phyloP scores from a whole-genome alignment of 306 rosid genomes.

The Acmispon strigosus region DNA sequence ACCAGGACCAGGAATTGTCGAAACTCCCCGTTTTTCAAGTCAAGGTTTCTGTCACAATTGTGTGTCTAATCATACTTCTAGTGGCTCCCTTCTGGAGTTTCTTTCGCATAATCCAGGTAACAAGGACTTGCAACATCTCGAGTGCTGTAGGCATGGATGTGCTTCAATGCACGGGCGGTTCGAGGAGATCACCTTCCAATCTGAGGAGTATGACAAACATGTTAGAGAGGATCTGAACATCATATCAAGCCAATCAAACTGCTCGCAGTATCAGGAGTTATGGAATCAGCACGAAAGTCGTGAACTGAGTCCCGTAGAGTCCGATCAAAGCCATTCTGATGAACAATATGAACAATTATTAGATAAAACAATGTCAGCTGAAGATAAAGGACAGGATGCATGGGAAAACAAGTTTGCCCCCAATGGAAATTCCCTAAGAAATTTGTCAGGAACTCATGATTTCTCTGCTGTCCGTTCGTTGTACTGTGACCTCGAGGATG shows the following conservation, averaged over 20 bases:
- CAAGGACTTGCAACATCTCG: conserved; percentile 39
- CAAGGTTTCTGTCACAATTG: conserved; percentile 66
- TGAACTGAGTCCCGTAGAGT: conserved; percentile 60
- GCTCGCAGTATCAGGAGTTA: conserved; percentile 37
- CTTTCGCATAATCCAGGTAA: conserved; percentile 31
- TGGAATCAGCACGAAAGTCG: conserved; percentile 65
- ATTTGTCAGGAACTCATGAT: conserved; percentile 39
- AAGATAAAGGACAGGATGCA: conserved; percentile 23
- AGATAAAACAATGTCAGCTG: conserved; percentile 27
- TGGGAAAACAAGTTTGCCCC: conserved; percentile 22
- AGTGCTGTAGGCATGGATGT: conserved; percentile 60
- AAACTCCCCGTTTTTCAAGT: conserved; percentile 50
- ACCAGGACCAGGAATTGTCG: conserved; percentile 60
- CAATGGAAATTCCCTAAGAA: conserved; percentile 19
- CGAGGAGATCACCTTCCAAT: conserved; percentile 77
- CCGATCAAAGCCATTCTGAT: conserved; percentile 62
- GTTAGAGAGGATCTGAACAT: conserved; percentile 31
- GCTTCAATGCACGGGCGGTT: conserved; percentile 86
- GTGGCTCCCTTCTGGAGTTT: conserved; percentile 51
- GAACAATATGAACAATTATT: conserved; percentile 52
- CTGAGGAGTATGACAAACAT: conserved; percentile 54
- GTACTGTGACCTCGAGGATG: conserved; percentile 24
- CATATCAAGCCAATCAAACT: conserved; percentile 28
- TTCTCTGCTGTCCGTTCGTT: conserved; percentile 30
- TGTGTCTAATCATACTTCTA: conserved; percentile 52